phyloP scores from a whole-genome alignment of 2,329 filamentous ascomycete genomes.

The Orbilia quercus region DNA sequence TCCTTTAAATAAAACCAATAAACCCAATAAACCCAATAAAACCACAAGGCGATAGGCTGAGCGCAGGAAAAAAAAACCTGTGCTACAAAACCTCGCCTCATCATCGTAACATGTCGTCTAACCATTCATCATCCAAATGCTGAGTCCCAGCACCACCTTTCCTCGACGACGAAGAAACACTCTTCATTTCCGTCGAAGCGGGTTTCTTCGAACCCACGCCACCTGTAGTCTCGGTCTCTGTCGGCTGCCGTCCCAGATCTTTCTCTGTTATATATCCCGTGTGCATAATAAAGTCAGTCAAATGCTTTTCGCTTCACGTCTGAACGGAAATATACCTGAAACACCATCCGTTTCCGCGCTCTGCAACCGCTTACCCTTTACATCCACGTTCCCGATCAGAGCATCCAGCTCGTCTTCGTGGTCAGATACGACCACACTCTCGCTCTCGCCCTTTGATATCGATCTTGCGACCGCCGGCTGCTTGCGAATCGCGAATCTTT shows the following conservation, averaged over 20 bases:
- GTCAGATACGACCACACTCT: constrained; percentile 43
- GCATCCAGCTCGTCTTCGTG: constrained; percentile 59
- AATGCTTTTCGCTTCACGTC: constrained; percentile 45
- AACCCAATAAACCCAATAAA: too few relatives aligned
- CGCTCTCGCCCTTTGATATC: too few relatives aligned
- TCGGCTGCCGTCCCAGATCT: constrained; percentile 27
- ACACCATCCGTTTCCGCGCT: constrained; percentile 51
- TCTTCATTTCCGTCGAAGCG: constrained; percentile 27
- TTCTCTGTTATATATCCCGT: constrained; percentile 52
- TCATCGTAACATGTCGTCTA: constrained; percentile 60
- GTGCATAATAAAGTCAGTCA: constrained; percentile 53
- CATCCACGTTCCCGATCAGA: constrained; percentile 59
- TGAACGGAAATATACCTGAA: constrained; percentile 55
- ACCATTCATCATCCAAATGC: constrained; percentile 59
- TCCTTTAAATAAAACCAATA: constrained; percentile 20
- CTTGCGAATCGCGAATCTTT: constrained; percentile 58
- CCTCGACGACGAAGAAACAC: constrained; percentile 24
- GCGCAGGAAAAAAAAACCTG: constrained; percentile 25
- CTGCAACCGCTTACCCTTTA: constrained; percentile 57
- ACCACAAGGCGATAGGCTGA: too few relatives aligned
- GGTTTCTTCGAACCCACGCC: constrained; percentile 36
- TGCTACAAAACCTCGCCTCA: constrained; percentile 45
- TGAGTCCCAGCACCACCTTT: constrained; percentile 37
- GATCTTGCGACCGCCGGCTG: constrained; percentile 31
- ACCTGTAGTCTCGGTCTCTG: constrained; percentile 44